Conservation (phyloP, 495 filamentous ascomycete species). For the Xylaria curta region DNA sequence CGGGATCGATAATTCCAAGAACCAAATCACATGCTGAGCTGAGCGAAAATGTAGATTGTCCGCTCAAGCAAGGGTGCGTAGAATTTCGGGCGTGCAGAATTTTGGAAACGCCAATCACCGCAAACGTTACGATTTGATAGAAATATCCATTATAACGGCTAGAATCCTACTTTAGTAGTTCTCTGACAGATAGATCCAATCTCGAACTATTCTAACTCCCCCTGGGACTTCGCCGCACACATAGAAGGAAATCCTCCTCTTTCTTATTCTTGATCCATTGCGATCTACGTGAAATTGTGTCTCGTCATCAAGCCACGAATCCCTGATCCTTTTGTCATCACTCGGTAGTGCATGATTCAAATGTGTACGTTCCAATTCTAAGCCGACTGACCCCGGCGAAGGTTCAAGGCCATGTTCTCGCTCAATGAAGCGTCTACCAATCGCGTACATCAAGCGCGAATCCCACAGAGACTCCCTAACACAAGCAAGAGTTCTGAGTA, state of each 20-base stretch:
- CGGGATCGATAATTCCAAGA: neutral
- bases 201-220: neutral
- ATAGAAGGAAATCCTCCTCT: slow-evolving; percentile 17
- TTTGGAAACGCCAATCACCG: neutral
- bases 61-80: neutral
- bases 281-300: neutral
- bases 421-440: slow-evolving; percentile 41
- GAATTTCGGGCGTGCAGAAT: neutral
- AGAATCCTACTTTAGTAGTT: neutral
- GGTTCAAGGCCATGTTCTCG: slow-evolving; percentile 40
- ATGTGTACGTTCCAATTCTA: neutral
- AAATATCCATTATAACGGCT: neutral
- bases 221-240: neutral
- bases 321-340: slow-evolving; percentile 12
- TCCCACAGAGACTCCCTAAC: slow-evolving; percentile 44
- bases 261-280: neutral
- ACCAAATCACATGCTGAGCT: neutral
- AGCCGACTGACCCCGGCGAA: neutral
- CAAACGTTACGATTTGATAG: neutral
- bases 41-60: neutral
- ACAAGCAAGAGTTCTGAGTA: slow-evolving; percentile 32
- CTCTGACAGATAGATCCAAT: slow-evolving; percentile 17
- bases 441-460: slow-evolving; percentile 31
- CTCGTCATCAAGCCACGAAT: slow-evolving; percentile 17
- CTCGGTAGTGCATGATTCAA: slow-evolving; percentile 5